These are phyloP conservation scores for Kalmusia sp. DNA, from an alignment of 2,329 filamentous ascomycete genomes.

Conservation along the genomic window DNA sequence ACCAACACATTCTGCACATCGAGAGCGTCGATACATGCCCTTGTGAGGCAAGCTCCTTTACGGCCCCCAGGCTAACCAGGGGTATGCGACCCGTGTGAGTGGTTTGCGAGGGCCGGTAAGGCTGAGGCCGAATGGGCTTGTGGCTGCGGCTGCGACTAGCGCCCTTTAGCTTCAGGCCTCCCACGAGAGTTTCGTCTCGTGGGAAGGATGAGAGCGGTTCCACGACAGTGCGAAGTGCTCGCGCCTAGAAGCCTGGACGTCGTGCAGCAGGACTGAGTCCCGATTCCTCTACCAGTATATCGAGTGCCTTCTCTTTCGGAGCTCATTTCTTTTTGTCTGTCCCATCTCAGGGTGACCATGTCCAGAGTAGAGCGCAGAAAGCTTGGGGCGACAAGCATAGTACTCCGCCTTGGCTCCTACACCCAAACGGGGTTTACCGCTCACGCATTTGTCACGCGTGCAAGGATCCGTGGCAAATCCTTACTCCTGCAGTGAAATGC, in stretches of 20 bases:
- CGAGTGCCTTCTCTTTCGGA: no score
- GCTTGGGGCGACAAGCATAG: not conserved
- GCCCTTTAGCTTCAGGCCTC: conserved; percentile 2
- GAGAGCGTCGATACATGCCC: no score
- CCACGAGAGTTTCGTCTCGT: not conserved
- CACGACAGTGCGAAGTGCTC: not conserved
- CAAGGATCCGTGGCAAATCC: not conserved
- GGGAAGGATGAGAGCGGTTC: not conserved
- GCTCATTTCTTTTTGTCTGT: no score
- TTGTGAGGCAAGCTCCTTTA: not conserved
- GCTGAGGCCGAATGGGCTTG: not conserved
- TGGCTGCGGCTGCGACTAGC: not conserved
- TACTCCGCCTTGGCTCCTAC: no score
- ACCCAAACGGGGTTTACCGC: no score
- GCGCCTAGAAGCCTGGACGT: no score
- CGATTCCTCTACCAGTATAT: no score
- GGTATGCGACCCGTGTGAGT: not conserved
- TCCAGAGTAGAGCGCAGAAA: not conserved
- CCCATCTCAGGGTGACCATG: not conserved
- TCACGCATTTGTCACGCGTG: not conserved
- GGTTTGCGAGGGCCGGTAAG: conserved; percentile 1
- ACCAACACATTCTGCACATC: not conserved
- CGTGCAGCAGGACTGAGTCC: no score
- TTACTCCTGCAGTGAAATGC: not conserved
- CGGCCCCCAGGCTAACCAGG: not conserved